Conservation (phyloP, 1,284 basidiomycete genomes). For the Apiotrichum domesticum region DNA sequence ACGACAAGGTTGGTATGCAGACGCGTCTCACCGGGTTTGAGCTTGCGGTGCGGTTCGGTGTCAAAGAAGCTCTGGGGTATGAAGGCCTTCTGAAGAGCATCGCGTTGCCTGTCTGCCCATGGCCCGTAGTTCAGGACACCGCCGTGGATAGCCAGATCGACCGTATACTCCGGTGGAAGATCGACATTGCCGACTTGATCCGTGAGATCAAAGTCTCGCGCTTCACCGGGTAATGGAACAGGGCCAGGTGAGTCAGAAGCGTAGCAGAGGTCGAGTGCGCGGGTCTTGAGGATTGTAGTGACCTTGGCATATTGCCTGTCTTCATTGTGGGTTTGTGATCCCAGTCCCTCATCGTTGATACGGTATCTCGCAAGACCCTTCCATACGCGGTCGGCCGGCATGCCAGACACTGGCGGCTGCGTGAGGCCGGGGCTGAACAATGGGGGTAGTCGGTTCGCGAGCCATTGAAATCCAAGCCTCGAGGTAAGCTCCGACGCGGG, state of each 20-base stretch:
- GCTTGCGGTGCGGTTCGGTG: conserved; percentile 53
- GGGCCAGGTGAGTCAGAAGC: conserved; percentile 61
- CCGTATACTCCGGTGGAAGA: conserved; percentile 81
- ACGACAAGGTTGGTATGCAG: conserved; percentile 71
- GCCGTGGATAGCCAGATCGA: conserved; percentile 70
- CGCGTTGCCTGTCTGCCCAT: conserved; percentile 85
- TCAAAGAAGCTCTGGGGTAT: conserved; percentile 73
- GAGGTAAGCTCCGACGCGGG: conserved; percentile 37
- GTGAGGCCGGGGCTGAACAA: conserved; percentile 37
- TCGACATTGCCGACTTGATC: conserved; percentile 79
- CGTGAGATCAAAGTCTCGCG: conserved; percentile 47
- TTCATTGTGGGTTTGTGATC: conserved; percentile 14
- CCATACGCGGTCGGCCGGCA: conserved; percentile 44
- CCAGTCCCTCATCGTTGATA: conserved; percentile 19
- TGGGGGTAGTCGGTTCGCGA: conserved; percentile 36
- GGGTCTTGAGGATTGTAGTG: conserved; percentile 70
- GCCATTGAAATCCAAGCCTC: conserved; percentile 32
- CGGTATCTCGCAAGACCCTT: conserved; percentile 49
- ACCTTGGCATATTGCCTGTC: conserved; percentile 75
- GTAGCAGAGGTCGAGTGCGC: conserved; percentile 68
- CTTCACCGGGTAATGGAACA: conserved; percentile 40
- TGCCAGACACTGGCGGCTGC: conserved; percentile 27
- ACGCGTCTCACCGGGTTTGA: conserved; percentile 71
- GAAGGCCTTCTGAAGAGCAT: conserved; percentile 69
- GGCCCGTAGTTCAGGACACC: conserved; percentile 79